Percentiles rank a stretch among this genome's conserved stretches.
Conservation (phyloP, 179 eudicot genomes). For the Spergularia azorica region DNA sequence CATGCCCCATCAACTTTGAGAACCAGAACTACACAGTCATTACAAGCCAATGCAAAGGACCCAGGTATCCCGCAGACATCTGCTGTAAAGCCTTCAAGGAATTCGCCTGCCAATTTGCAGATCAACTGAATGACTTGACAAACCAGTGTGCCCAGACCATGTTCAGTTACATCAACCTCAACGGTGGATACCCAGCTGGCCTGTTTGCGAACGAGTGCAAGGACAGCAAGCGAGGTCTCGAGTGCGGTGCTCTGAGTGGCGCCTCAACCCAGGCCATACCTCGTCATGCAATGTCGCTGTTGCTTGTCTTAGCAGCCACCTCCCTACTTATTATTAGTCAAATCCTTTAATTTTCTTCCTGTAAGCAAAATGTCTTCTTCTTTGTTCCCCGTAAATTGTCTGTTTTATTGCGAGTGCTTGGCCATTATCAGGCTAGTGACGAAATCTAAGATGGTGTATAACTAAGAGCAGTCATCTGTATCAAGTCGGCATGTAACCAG, state of each 20-base stretch:
- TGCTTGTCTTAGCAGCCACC: background rate
- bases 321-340: slow-evolving; percentile 6
- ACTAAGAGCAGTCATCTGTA: slow-evolving; percentile 1
- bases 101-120: slow-evolving; percentile 60
- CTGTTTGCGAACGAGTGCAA: slow-evolving; percentile 60
- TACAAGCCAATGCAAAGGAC: slow-evolving; percentile 72
- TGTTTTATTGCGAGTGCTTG: background rate
- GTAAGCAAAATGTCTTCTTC: background rate
- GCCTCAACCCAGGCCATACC: slow-evolving; percentile 8
- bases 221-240: slow-evolving; percentile 56
- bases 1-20: slow-evolving; percentile 72
- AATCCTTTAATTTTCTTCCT: background rate
- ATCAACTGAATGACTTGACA: slow-evolving; percentile 45
- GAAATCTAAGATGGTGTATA: background rate
- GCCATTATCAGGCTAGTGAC: background rate
- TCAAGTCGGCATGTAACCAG: background rate
- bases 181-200: slow-evolving; percentile 76
- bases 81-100: slow-evolving; percentile 60
- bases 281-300: background rate
- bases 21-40: slow-evolving; percentile 64
- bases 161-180: slow-evolving; percentile 77
- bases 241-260: slow-evolving; percentile 30
- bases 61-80: slow-evolving; percentile 38
- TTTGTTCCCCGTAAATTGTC: background rate
- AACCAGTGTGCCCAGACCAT: slow-evolving; percentile 67